These are phyloP conservation scores for Diaporthe citri DNA, from an alignment of 2,329 filamentous ascomycete species.

Conservation along the genomic window DNA sequence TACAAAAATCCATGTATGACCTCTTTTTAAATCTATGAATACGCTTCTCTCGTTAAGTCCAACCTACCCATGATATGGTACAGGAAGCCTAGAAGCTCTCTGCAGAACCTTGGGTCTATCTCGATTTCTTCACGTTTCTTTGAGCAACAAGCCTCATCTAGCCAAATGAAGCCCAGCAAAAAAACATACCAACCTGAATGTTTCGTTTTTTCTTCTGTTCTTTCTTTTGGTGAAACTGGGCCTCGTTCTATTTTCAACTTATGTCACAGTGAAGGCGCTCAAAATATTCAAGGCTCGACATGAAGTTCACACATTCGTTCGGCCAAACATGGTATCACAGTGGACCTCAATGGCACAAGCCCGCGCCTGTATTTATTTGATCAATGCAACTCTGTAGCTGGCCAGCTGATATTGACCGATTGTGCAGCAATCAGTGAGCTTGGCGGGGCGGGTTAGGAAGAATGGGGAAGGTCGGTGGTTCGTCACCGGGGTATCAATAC, in stretches of 20 bases:
- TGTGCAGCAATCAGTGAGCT: not conserved
- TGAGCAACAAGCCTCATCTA: not conserved
- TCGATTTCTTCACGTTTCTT: not conserved
- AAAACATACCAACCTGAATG: too few species aligned
- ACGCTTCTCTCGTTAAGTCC: too few species aligned
- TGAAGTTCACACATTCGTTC: not conserved
- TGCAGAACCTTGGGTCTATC: not conserved
- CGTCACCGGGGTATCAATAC: not conserved
- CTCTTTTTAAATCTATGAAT: too few species aligned
- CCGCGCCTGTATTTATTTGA: not conserved
- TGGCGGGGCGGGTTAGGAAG: conserved; percentile 6
- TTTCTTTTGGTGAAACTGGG: not conserved
- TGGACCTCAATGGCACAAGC: not conserved
- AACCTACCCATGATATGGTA: too few species aligned
- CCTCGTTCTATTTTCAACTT: not conserved
- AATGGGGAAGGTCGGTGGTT: not conserved
- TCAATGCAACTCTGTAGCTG: not conserved
- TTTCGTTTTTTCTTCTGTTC: too few species aligned
- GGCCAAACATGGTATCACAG: not conserved
- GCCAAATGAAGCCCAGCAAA: not conserved
- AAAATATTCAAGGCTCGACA: not conserved
- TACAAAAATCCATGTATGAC: too few species aligned
- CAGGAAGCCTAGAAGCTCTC: not conserved
- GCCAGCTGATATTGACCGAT: not conserved
- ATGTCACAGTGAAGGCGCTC: not conserved